A percentile compares a stretch with the other conserved stretches of the same genome.
These are phyloP conservation scores for Actinomortierella wolfii DNA, from an alignment of 371 early-diverging fungal species.

Conservation along the genomic window DNA sequence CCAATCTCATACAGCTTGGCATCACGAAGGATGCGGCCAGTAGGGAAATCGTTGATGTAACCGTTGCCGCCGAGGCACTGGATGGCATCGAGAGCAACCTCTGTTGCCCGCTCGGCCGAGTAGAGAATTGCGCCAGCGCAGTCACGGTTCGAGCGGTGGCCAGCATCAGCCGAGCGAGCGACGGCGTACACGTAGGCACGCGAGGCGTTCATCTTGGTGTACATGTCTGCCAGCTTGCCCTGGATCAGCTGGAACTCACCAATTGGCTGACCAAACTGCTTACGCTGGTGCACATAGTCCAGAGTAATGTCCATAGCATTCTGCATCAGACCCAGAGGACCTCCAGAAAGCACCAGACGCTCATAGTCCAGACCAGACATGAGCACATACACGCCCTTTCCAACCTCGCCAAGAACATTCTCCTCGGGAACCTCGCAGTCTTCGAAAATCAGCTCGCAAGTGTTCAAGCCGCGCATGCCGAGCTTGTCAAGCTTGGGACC, in stretches of 20 bases:
- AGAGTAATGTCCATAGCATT: conserved; percentile 81
- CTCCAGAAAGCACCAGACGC: conserved; percentile 90
- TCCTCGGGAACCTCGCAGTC: conserved; percentile 92
- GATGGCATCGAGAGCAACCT: conserved; percentile 94
- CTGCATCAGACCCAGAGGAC: conserved; percentile 96
- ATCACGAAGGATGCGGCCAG: conserved; percentile 94
- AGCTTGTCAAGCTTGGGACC: conserved; percentile 94
- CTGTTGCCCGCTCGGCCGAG: conserved; percentile 95
- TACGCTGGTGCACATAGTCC: conserved; percentile 89
- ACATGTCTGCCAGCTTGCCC: conserved; percentile 97
- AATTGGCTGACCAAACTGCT: conserved; percentile 88
- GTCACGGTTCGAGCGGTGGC: conserved; percentile 85
- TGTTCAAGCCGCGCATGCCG: conserved; percentile 98
- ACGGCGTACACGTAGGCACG: conserved; percentile 93
- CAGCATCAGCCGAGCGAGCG: conserved; percentile 85
- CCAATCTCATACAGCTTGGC: conserved; percentile 98
- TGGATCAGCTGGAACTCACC: conserved; percentile 95
- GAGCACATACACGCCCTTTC: conserved; percentile 95
- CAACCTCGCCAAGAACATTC: conserved; percentile 87
- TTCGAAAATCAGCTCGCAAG: conserved; percentile 95
- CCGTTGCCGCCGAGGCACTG: conserved; percentile 97
- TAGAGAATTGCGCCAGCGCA: conserved; percentile 97
- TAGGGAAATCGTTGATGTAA: conserved; percentile 93
- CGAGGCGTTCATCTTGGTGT: conserved; percentile 92
- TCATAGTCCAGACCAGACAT: conserved; percentile 97